A percentile compares a stretch with the other conserved stretches of the same genome.
phyloP scores from a whole-genome alignment of 345 rosid species.

The Hypericum perforatum region DNA sequence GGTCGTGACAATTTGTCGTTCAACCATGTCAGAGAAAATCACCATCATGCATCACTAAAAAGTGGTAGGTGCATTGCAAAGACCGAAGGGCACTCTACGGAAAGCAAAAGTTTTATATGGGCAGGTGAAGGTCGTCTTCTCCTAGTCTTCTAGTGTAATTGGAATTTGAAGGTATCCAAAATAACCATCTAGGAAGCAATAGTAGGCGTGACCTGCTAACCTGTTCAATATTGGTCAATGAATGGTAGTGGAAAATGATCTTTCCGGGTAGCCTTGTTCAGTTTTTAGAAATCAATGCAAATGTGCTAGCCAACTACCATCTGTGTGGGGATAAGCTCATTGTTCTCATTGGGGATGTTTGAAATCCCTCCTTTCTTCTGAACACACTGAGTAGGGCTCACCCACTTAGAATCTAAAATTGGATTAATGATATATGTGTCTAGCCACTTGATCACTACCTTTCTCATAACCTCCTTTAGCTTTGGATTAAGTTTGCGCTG shows the following conservation, averaged over 20 bases:
- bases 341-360: neutral
- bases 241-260: conserved; percentile 2
- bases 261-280: neutral
- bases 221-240: conserved; percentile 1
- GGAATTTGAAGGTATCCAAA: neutral
- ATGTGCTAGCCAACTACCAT: neutral
- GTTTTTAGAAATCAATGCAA: neutral
- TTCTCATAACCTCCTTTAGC: neutral
- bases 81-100: neutral
- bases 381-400: neutral
- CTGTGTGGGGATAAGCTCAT: neutral
- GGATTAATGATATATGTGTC: conserved; percentile 3
- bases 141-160: neutral
- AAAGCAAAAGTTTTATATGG: neutral
- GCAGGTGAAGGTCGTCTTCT: neutral
- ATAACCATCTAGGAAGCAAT: conserved; percentile 5
- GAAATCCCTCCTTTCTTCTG: neutral
- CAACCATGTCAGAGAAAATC: conserved; percentile 2
- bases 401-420: no score
- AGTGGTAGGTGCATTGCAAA: conserved; percentile 1
- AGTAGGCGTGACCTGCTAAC: neutral
- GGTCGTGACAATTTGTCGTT: no score
- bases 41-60: conserved; percentile 6
- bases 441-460: neutral
- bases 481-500: neutral